Conservation (phyloP, 345 rosid genomes). For the Euphorbia pulcherrima region DNA sequence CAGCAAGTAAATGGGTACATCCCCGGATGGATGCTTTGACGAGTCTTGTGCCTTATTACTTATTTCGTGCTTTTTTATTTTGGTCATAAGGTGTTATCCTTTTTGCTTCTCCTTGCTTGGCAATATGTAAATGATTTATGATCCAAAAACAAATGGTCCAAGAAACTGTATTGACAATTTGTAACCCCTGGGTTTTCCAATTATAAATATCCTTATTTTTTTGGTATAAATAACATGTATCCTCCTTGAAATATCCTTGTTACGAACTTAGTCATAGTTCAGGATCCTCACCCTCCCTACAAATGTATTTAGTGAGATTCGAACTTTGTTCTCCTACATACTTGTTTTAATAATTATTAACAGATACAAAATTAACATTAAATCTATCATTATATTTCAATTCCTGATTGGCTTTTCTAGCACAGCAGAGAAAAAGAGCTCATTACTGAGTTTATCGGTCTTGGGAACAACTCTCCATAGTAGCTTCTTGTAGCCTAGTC, state of each 20-base stretch:
- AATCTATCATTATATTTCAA: constrained; percentile 4
- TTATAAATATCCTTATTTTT: no score
- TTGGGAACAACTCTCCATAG: constrained; percentile 46
- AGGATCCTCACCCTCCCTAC: no score
- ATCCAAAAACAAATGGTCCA: no score
- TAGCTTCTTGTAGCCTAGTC: constrained; percentile 41
- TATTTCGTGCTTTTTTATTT: not conserved
- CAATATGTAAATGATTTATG: not conserved
- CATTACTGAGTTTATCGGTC: constrained; percentile 41
- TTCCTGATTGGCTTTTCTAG: constrained; percentile 47
- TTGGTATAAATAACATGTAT: no score
- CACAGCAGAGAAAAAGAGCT: constrained; percentile 52
- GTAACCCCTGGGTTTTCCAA: no score
- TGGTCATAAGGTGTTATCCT: constrained; percentile 9
- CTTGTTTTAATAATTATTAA: not conserved
- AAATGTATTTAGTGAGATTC: no score
- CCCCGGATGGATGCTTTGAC: constrained; percentile 99
- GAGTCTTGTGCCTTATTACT: constrained; percentile 2
- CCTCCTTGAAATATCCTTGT: no score
- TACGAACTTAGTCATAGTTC: no score
- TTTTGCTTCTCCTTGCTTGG: not conserved
- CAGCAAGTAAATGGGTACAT: constrained; percentile 78
- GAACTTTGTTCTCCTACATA: no score
- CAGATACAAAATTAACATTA: not conserved
- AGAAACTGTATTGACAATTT: no score